Evolutionary conservation across 2,329 filamentous ascomycete genomes (phyloP), one percentile per base, ranked within the genome.

Genomic region (Plectosphaerella plurivora): DNA sequence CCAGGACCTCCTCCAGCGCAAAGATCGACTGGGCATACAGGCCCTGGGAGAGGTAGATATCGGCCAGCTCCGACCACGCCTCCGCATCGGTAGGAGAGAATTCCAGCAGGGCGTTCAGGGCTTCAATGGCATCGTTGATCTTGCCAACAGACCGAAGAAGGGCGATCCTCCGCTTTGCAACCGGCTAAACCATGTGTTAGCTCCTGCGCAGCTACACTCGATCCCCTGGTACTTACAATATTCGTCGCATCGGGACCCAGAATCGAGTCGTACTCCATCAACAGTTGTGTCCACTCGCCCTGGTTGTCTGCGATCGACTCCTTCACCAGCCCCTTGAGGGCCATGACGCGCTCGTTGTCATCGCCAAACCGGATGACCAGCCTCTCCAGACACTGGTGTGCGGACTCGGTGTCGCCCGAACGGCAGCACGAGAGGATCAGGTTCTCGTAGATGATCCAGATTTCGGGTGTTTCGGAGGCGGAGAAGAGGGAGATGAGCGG

Each of bases 21-120:
- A 88, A 96, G 49, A 96, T 84, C 39, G 91, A 89, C 68, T 97
- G 93, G 14, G 85, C 73, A 64, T 88, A 91, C 61, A 93, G 72
- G 1, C 88, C 90, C 65, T 93, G 88, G 18, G 79, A 78, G 28
- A 91, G 78, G 70, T 99, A 97, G 55, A 97, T 73, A 65, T 96
- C 91, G 50, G 89, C 84, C 60, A 97, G 77, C 73, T 99, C 94
- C 50, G 90, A 83, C 94, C 94, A 99, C 10, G 89, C 86, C 73
- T 99, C 94, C 6, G 87, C 86, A 72, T 99, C 94, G 2, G 89
- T 96, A 2, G 94, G 92, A 51, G 86, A 88, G 55, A 87, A 85
- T 64, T 95, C 88, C 46, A 99, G 74, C 25, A 97, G 78, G 52
- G 85, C 79, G 56, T 86, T 84, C 53, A 97, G 72, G 25, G 87